phyloP scores from a whole-genome alignment of 2,329 filamentous ascomycete genomes.

The Thelonectria rubi region DNA sequence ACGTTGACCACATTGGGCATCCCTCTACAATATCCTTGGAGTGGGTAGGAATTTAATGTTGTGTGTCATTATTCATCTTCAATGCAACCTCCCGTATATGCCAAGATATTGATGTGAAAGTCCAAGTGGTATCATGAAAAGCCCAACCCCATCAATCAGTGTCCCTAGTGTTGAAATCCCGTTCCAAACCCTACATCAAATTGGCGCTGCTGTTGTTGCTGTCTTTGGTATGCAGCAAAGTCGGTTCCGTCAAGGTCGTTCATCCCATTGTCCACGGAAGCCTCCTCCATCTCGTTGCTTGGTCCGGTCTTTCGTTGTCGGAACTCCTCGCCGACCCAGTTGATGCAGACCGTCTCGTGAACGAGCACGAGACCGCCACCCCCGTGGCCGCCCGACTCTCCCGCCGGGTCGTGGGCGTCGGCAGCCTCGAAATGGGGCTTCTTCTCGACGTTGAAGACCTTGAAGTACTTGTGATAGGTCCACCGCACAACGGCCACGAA shows the following conservation, averaged over 20 bases:
- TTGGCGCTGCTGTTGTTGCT: constrained; percentile 22
- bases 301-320: constrained; percentile 25
- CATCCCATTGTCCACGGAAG: constrained; percentile 11
- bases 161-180: constrained; percentile 24
- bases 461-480: constrained; percentile 42
- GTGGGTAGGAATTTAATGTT: no score
- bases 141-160: not conserved
- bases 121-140: constrained; percentile 13
- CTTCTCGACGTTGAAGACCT: constrained; percentile 48
- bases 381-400: constrained; percentile 30
- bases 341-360: constrained; percentile 50
- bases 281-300: constrained; percentile 15
- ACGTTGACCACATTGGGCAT: no score
- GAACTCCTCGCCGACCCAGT: constrained; percentile 47
- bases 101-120: not conserved
- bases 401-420: constrained; percentile 24
- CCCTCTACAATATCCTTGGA: no score
- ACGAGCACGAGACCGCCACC: constrained; percentile 45
- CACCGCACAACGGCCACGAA: constrained; percentile 45
- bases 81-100: no score
- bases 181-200: constrained; percentile 27
- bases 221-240: constrained; percentile 37
- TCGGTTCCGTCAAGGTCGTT: constrained; percentile 38
- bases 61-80: no score
- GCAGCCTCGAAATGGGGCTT: constrained; percentile 47